Conservation (phyloP, 805 yeast genomes). For the Lipomyces sp. region DNA sequence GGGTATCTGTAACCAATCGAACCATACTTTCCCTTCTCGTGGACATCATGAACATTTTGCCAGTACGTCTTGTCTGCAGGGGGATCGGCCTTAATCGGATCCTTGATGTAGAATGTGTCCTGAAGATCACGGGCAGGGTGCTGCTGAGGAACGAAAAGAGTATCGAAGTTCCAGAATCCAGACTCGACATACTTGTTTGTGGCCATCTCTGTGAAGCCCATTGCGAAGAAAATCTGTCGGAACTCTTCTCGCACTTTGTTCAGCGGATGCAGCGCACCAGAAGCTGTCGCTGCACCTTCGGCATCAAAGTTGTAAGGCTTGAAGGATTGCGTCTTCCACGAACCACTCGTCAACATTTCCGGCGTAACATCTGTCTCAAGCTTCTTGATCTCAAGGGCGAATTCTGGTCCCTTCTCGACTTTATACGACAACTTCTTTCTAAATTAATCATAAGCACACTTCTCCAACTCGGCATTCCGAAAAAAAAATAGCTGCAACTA, state of each 20-base stretch:
- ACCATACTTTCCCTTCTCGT: conserved; percentile 85
- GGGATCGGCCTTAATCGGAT: conserved; percentile 74
- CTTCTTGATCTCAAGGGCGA: conserved; percentile 73
- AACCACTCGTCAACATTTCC: conserved; percentile 79
- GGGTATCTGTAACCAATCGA: conserved; percentile 98
- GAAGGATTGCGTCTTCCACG: conserved; percentile 80
- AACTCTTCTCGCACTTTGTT: conserved; percentile 97
- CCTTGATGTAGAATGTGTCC: conserved; percentile 96
- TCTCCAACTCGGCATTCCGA: neutral
- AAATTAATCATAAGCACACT: neutral
- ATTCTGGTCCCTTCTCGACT: conserved; percentile 77
- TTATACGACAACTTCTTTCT: conserved; percentile 71
- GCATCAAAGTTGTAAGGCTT: conserved; percentile 95
- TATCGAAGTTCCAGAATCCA: conserved; percentile 98
- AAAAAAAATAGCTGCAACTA: neutral
- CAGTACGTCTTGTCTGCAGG: conserved; percentile 81
- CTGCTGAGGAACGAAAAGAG: conserved; percentile 96
- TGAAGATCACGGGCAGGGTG: conserved; percentile 99
- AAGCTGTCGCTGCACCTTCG: conserved; percentile 78
- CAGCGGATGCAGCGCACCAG: conserved; percentile 96
- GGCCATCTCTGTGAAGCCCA: conserved; percentile 99
- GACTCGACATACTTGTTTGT: conserved; percentile 96
- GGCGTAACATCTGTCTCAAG: conserved; percentile 91
- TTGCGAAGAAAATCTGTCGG: conserved; percentile 92
- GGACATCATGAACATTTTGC: conserved; percentile 76